Conservation (phyloP, 1,284 basidiomycete genomes). For the Ustilago loliicola region DNA sequence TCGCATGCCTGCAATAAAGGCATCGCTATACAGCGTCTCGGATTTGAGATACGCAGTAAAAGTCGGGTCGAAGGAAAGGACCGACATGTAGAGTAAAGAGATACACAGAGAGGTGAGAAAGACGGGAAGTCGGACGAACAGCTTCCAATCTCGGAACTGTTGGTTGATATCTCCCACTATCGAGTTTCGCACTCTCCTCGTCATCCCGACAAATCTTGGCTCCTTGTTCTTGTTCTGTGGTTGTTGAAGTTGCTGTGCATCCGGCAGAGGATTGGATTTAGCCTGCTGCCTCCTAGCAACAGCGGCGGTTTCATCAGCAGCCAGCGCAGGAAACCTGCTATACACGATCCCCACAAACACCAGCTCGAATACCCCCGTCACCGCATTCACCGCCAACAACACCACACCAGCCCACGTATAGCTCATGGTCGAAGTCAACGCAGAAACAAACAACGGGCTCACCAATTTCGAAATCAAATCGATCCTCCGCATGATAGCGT, state of each 20-base stretch:
- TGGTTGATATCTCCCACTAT: conserved; percentile 25
- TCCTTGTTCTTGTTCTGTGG: neutral
- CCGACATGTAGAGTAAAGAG: conserved; percentile 74
- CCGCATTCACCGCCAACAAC: conserved; percentile 47
- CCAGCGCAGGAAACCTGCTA: conserved; percentile 48
- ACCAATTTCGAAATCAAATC: conserved; percentile 76
- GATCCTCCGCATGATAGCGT: conserved; percentile 72
- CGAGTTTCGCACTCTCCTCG: neutral
- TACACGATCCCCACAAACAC: conserved; percentile 57
- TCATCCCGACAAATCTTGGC: neutral
- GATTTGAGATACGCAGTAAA: conserved; percentile 66
- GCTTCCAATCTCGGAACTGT: conserved; percentile 72
- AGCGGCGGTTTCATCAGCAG: conserved; percentile 34
- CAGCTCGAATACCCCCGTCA: conserved; percentile 56
- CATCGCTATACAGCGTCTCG: conserved; percentile 70
- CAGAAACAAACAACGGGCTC: conserved; percentile 75
- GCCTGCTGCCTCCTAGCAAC: conserved; percentile 16
- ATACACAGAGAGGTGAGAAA: conserved; percentile 72
- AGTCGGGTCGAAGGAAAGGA: conserved; percentile 70
- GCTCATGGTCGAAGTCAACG: conserved; percentile 71
- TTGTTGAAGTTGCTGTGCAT: neutral
- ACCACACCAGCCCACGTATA: conserved; percentile 50
- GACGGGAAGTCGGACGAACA: conserved; percentile 73
- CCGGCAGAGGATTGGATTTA: neutral
- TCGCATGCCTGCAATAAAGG: conserved; percentile 76